A percentile compares a stretch with the other conserved stretches of the same genome.
These are phyloP conservation scores for Aspergillus latus DNA, from an alignment of 2,329 filamentous ascomycete genomes.

Conservation along the genomic window DNA sequence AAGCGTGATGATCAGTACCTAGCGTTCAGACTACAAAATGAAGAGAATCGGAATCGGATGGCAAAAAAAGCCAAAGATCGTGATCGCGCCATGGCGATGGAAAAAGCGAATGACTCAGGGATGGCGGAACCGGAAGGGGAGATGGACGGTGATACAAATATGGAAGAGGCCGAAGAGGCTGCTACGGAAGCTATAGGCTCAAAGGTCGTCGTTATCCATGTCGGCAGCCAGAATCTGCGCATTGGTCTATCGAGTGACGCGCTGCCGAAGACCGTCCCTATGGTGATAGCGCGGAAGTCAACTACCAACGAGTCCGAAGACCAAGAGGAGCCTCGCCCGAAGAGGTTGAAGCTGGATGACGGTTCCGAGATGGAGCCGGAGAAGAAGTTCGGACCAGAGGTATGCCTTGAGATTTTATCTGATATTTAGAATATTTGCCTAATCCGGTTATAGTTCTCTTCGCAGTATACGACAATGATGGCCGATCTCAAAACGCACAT, in stretches of 20 bases:
- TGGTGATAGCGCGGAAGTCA: constrained; percentile 82
- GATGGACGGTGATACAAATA: constrained; percentile 54
- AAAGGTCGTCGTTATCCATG: constrained; percentile 91
- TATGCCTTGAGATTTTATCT: constrained; percentile 44
- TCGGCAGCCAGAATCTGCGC: constrained; percentile 90
- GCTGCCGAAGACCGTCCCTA: constrained; percentile 88
- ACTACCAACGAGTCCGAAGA: constrained; percentile 78
- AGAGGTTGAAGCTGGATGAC: constrained; percentile 61
- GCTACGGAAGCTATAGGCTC: constrained; percentile 69
- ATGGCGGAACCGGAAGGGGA: constrained; percentile 49
- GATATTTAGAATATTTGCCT: neutral
- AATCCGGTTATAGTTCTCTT: constrained; percentile 50
- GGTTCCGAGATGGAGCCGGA: constrained; percentile 58
- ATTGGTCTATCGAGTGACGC: constrained; percentile 96
- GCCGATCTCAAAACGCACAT: constrained; percentile 86
- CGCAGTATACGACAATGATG: constrained; percentile 75
- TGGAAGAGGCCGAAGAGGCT: constrained; percentile 56
- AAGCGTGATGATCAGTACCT: constrained; percentile 97
- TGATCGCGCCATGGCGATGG: constrained; percentile 78
- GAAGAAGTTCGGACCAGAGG: constrained; percentile 83
- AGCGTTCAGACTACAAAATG: constrained; percentile 80
- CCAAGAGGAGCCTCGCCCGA: constrained; percentile 74
- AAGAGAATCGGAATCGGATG: constrained; percentile 79
- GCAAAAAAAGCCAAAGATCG: constrained; percentile 84
- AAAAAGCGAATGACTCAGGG: constrained; percentile 65